phyloP scores from a whole-genome alignment of 208 protist species.

The Porcisia deanei region DNA sequence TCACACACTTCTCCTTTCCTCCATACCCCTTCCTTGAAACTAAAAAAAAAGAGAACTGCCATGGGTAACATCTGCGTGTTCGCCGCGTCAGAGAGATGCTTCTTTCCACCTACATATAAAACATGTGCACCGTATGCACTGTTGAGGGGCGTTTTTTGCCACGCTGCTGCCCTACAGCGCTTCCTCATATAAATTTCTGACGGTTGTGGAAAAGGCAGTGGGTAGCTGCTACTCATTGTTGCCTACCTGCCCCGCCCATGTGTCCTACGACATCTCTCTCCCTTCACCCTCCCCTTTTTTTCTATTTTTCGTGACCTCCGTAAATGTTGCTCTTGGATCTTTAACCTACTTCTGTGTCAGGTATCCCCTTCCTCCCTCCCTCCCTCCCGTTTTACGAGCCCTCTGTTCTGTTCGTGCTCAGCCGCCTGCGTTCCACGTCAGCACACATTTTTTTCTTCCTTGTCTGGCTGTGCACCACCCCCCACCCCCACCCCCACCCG shows the following conservation, averaged over 20 bases:
- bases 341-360: neutral
- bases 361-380: neutral
- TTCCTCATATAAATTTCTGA: neutral
- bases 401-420: neutral
- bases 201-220: neutral
- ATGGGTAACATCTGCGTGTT: neutral
- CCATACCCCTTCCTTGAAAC: neutral
- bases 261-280: neutral
- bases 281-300: neutral
- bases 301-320: neutral
- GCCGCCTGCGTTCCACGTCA: neutral
- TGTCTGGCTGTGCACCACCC: neutral
- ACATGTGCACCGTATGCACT: neutral
- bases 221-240: conserved; percentile 1
- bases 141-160: neutral
- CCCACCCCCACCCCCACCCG: neutral
- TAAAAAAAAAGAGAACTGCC: neutral
- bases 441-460: neutral
- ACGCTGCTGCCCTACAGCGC: neutral
- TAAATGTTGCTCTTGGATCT: neutral
- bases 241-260: neutral
- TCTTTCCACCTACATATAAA: neutral
- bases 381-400: neutral
- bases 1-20: neutral
- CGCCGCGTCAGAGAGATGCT: neutral